Base-by-base conservation (phyloP, 805 yeast species). In the Saturnispora ahearnii region DNA sequence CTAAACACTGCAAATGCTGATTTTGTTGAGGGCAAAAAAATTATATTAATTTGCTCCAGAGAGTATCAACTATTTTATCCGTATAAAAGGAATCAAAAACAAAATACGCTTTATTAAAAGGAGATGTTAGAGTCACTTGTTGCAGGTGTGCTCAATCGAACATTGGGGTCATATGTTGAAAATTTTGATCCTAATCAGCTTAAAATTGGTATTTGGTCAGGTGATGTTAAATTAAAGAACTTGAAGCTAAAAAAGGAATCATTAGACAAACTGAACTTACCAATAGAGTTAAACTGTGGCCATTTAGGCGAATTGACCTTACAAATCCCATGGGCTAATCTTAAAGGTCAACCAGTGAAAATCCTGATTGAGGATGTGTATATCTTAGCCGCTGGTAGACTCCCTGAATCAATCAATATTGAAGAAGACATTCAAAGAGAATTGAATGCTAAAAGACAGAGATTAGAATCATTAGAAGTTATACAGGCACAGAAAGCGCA, bases 201-300 rank as follows among this genome's bases (percentile, higher is more conserved):
- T 60, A 90, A 93, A 59, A 90, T 93, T 49, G 99, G 98, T 5
- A 89, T 93, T 32, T 90, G 98, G 96, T 80, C 89, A 59, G 99
- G 99, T 34, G 98, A 93, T 71, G 98, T 90, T 30, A 87, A 87
- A 62, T 72, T 93, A 49, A 76, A 74, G 54, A 82, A 90, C 62
- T 74, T 95, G 53, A 76, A 82, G 44, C 71, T 93, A 52, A 88
- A 87, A 67, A 84, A 85, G 53, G 97, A 90, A 69, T 88, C 96
- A 3, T 71, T 93, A 44, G 99, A 95, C 65, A 77, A 84, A 57
- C 75, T 93, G 55, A 79, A 85, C 54, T 68, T 95, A 36, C 99
- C 99, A 2, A 68, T 93, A 34, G 87, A 90, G 63, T 91, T 95
- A 12, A 77, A 79, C 53, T 85, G 84, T 62, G 99, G 99, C 38